Conservation (phyloP, 2,329 filamentous ascomycete genomes). For the Fusarium pininemorale region DNA sequence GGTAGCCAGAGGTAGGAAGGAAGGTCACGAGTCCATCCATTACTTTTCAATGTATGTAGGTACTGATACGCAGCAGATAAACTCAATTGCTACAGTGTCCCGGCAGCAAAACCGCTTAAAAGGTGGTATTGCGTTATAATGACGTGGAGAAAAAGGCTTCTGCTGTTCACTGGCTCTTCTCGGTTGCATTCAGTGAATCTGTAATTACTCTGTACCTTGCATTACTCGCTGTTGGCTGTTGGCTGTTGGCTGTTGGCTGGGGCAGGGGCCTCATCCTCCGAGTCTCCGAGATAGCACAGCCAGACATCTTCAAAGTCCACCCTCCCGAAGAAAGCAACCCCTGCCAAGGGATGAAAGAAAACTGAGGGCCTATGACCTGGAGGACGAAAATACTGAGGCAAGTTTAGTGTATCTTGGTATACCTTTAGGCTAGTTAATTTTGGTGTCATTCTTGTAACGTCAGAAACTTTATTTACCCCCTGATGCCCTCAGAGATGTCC, state of each 20-base stretch:
- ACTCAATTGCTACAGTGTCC: not conserved
- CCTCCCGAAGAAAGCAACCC: constrained; percentile 16
- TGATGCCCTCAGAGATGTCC: not conserved
- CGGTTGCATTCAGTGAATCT: not conserved
- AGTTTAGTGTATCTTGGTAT: not conserved
- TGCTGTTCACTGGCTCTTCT: not conserved
- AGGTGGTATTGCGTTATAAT: not conserved
- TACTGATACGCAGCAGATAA: not conserved
- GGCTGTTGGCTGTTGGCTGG: not conserved
- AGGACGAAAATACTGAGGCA: not conserved
- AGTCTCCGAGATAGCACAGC: constrained; percentile 19
- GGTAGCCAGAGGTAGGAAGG: not conserved
- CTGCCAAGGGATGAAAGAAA: not conserved
- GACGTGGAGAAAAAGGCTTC: not conserved
- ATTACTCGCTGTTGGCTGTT: constrained; percentile 25
- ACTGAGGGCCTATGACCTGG: not conserved
- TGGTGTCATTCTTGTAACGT: not conserved
- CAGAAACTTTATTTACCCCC: not conserved
- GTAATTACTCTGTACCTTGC: constrained; percentile 34
- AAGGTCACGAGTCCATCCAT: not conserved
- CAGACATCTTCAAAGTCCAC: constrained; percentile 22
- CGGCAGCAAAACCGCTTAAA: not conserved
- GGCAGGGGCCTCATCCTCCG: constrained; percentile 19
- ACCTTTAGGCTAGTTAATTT: not conserved
- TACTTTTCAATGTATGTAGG: too few relatives aligned